phyloP scores from a whole-genome alignment of 2,329 filamentous ascomycete species.

The Penicillium sp. region DNA sequence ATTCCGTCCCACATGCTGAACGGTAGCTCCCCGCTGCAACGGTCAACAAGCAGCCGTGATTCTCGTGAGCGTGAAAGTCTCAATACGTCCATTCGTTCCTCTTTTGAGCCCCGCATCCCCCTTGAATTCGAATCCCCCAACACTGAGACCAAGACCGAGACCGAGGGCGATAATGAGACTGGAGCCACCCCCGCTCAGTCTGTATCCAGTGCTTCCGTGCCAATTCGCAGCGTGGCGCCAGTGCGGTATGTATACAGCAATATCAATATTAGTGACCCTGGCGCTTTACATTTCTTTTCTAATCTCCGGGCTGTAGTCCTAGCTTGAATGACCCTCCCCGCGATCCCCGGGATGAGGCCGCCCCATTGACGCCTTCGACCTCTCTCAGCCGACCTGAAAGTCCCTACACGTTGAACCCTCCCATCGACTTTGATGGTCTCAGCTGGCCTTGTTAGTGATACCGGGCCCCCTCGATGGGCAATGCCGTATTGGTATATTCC shows the following conservation, averaged over 20 bases:
- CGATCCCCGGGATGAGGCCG: constrained; percentile 46
- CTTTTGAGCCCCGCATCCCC: constrained; percentile 41
- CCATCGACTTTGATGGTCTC: constrained; percentile 46
- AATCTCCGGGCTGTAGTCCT: constrained; percentile 16
- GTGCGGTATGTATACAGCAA: constrained; percentile 20
- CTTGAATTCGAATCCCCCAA: constrained; percentile 23
- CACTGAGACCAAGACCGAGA: constrained; percentile 11
- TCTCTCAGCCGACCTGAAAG: constrained; percentile 44
- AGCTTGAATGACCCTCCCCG: constrained; percentile 43
- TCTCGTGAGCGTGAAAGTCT: constrained; percentile 50
- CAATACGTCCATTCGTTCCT: constrained; percentile 51
- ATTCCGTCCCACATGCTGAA: constrained; percentile 52
- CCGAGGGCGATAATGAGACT: constrained; percentile 13
- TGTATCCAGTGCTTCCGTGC: constrained; percentile 10
- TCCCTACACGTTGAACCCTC: constrained; percentile 43
- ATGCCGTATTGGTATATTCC: not conserved
- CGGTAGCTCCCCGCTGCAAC: constrained; percentile 45
- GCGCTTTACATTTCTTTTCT: not conserved
- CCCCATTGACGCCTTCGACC: constrained; percentile 44
- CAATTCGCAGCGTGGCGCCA: constrained; percentile 14
- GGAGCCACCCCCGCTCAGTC: constrained; percentile 7
- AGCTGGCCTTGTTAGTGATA: constrained; percentile 45
- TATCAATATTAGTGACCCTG: not conserved
- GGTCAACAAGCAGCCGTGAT: constrained; percentile 41
- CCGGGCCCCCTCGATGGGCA: not conserved